Evolutionary conservation across 208 protist species (phyloP).

Genomic region (Trypanosoma caninum): DNA sequence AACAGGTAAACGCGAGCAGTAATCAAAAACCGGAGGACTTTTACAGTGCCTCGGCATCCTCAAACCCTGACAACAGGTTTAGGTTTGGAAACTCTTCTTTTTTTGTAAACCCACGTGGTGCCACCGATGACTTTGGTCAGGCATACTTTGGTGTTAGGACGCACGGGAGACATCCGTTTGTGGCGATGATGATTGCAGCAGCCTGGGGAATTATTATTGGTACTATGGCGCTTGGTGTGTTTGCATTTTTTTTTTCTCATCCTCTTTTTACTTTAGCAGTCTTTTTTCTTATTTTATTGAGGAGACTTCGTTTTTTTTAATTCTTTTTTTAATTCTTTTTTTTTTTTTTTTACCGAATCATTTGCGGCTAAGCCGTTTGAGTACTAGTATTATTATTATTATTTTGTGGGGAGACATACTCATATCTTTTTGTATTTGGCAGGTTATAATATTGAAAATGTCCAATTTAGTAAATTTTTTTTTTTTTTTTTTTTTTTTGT

Average conservation of each 20-base stretch:
- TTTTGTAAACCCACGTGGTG: slow-evolving; percentile 28
- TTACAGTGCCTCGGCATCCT: slow-evolving; percentile 34
- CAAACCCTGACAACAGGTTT: slow-evolving; percentile 46
- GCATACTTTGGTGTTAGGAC: slow-evolving; percentile 62
- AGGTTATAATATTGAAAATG: not conserved
- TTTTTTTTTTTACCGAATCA: no score
- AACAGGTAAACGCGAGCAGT: slow-evolving; percentile 62
- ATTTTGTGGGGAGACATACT: no score
- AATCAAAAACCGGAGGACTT: slow-evolving; percentile 68
- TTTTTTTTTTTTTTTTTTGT: not conserved
- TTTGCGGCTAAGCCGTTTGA: no score
- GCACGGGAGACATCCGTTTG: slow-evolving; percentile 58
- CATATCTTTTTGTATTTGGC: not conserved
- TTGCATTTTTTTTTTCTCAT: slow-evolving; percentile 59
- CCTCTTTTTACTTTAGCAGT: slow-evolving; percentile 64
- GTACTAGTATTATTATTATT: no score
- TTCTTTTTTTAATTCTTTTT: not conserved
- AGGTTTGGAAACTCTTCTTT: slow-evolving; percentile 56
- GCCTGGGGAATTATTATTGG: slow-evolving; percentile 61
- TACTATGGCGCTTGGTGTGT: slow-evolving; percentile 43
- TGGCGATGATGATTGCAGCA: slow-evolving; percentile 63
- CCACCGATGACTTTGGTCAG: slow-evolving; percentile 60
- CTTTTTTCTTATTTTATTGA: slow-evolving; percentile 48
- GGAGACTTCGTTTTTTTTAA: slow-evolving; percentile 38
- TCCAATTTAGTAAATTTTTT: not conserved